Evolutionary conservation across 1,284 basidiomycete species (phyloP), one percentile per base, ranked within the genome.

Genomic region (Macrocystidia cucumis): DNA sequence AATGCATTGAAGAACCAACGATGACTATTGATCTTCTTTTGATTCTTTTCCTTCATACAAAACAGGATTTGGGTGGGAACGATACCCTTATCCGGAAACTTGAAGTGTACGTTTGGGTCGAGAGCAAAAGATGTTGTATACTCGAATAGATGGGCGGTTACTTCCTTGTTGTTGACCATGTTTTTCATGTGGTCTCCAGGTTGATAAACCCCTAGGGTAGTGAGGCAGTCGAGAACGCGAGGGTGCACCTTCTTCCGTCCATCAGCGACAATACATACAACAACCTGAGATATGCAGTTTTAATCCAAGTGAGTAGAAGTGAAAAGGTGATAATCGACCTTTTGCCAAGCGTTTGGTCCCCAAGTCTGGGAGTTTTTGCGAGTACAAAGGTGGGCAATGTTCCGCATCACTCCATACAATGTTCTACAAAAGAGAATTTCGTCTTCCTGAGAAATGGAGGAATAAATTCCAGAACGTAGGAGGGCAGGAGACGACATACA

Each of bases 321-420:
- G 8, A 34, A 17, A 11, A 9, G 12, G 20, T 5, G 28, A 18
- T 12, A 21, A 35, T 29, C 14, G 25, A 84, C 89, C 75, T 96
- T 98, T 55, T 98, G 91, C 95, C 95, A 99, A 0, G 91, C 85
- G 37, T 97, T 90, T 5, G 80, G 76, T 3, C 95, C 95, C 96
- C 95, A 99, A 0, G 91, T 95, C 40, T 90, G 78, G 8, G 89
- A 93, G 50, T 91, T 91, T 60, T 93, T 92, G 23, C 95, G 74
- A 7, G 87, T 85, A 57, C 95, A 97, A 5, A 98, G 68, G 57
- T 96, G 88, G 1, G 81, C 69, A 30, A 92, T 90, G 54, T 90
- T 92, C 43, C 74, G 72, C 92, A 98, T 98, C 9, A 98, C 90
- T 3, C 93, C 95, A 57, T 97, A 91, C 47, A 98, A 60, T 1